A percentile compares a stretch with the other conserved stretches of the same genome.
Conservation (phyloP, 1,139 yeast species). For the Debaryomycetaceae sp. region DNA sequence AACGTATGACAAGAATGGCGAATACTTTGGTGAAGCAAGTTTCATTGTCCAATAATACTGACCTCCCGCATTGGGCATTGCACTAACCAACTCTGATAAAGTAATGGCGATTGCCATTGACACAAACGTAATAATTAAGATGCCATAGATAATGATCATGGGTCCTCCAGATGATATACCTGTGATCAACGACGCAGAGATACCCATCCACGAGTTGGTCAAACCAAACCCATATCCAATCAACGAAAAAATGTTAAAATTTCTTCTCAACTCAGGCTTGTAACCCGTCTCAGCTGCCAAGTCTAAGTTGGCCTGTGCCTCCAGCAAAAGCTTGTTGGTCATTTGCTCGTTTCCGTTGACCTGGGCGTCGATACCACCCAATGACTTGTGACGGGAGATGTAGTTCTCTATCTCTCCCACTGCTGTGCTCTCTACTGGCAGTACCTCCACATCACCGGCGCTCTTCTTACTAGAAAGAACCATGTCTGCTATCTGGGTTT, state of each 20-base stretch:
- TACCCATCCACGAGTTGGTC: constrained; percentile 55
- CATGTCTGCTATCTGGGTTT: background rate
- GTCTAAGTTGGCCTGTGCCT: constrained; percentile 30
- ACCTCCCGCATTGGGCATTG: constrained; percentile 17
- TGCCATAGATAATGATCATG: constrained; percentile 44
- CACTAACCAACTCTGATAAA: constrained; percentile 14
- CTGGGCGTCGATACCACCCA: constrained; percentile 1
- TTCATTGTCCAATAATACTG: constrained; percentile 17
- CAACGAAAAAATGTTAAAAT: constrained; percentile 10
- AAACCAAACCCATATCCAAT: constrained; percentile 49
- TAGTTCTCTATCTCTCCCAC: constrained; percentile 17
- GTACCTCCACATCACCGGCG: constrained; percentile 7
- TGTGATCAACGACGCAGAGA: constrained; percentile 46
- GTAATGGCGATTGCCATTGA: constrained; percentile 6
- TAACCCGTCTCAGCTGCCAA: constrained; percentile 34
- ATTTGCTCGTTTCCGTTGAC: constrained; percentile 8
- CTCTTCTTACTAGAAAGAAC: background rate
- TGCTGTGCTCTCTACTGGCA: constrained; percentile 17
- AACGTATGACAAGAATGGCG: constrained; percentile 4
- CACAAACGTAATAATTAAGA: constrained; percentile 23
- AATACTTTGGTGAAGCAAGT: constrained; percentile 6
- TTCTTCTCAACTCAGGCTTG: constrained; percentile 31
- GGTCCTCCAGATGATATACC: constrained; percentile 52
- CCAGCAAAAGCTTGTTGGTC: constrained; percentile 19
- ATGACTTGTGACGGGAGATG: constrained; percentile 10